Evolutionary conservation across 2,329 filamentous ascomycete species (phyloP), one percentile per base, ranked within the genome.

Genomic region (Stachybotrys echinatus): DNA sequence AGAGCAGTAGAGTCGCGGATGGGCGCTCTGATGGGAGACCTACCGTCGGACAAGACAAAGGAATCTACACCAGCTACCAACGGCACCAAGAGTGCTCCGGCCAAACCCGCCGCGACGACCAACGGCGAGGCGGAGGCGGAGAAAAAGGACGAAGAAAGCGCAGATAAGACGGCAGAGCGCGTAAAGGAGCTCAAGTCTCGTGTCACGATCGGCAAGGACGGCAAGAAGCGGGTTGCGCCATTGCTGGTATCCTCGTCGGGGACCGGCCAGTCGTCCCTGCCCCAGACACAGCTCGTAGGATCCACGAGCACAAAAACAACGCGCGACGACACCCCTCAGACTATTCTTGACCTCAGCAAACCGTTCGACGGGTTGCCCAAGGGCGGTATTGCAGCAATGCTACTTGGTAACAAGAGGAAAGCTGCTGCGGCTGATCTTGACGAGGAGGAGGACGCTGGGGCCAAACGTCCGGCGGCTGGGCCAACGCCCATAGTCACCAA

Each of bases 21-120:
- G 94, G 94, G 94, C 12, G 92, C 92, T n/a, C 72, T 99, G 37
- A 99, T 99, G 94, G 92, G 92, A 6, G 92, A 96, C 62, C 79
- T 80, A 18, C 77, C 78, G 3, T 68, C 79, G 4, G 75, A 77
- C 5, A 81, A 82, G 31, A 73, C 76, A 4, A 81, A 82, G 39
- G 72, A 75, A 47, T 65, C 70, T 8, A 66, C 71, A 5, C 67
- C 73, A 48, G 72, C 65, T n/a, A 69, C 72, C 22, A 81, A 80
- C 48, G 78, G 77, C 0, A 72, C 65, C 66, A 89, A 77, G 55
- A 55, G 59, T 18, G 61, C 51, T 18, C 52, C 54, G 7, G 65
- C 68, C 2, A 60, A 69, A 4, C 76, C 71, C 23, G 59, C 64
- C 20, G 60, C 65, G 10, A 54, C 69, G 3, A 68, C 69, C 1